Evolutionary conservation across 164 flowering plant species (phyloP).

Genomic region (Vitis amurensis): DNA sequence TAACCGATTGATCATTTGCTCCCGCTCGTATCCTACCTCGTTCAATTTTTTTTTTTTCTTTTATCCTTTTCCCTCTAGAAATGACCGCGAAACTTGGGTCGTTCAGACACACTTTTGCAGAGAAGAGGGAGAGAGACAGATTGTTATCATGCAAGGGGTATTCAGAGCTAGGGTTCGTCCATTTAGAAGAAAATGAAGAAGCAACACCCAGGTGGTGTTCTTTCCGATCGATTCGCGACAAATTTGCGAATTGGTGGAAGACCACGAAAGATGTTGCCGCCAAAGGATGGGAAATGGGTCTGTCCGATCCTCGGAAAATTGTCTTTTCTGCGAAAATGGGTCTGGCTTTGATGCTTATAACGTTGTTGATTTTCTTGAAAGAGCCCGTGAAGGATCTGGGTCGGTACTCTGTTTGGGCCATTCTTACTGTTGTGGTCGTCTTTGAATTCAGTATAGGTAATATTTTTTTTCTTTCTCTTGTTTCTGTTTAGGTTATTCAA

Average conservation of each 20-base stretch:
- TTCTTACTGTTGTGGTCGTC: constrained; percentile 82
- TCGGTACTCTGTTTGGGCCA: constrained; percentile 78
- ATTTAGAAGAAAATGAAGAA: constrained; percentile 1
- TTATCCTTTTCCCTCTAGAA: neutral
- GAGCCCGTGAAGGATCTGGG: constrained; percentile 53
- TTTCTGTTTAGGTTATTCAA: neutral
- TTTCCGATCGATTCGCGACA: constrained; percentile 15
- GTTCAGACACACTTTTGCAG: constrained; percentile 26
- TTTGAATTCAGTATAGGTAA: constrained; percentile 94
- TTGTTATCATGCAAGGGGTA: constrained; percentile 25
- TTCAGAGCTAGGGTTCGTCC: constrained; percentile 22
- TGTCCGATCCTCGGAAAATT: constrained; percentile 71
- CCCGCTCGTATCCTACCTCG: too few species aligned
- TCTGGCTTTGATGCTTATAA: constrained; percentile 59
- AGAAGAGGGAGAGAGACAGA: constrained; percentile 31
- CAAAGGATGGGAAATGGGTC: constrained; percentile 55
- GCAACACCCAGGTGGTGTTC: constrained; percentile 17
- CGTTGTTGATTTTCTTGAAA: constrained; percentile 68
- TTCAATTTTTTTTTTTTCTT: too few species aligned
- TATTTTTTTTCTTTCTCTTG: neutral
- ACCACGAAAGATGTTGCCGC: constrained; percentile 18
- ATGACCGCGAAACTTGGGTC: constrained; percentile 34
- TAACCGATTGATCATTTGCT: too few species aligned
- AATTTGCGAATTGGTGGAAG: constrained; percentile 13
- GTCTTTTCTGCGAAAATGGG: constrained; percentile 77